A percentile compares a stretch with the other conserved stretches of the same genome.
phyloP scores from a whole-genome alignment of 2,329 filamentous ascomycete species.

The Pseudocercospora eumusae region DNA sequence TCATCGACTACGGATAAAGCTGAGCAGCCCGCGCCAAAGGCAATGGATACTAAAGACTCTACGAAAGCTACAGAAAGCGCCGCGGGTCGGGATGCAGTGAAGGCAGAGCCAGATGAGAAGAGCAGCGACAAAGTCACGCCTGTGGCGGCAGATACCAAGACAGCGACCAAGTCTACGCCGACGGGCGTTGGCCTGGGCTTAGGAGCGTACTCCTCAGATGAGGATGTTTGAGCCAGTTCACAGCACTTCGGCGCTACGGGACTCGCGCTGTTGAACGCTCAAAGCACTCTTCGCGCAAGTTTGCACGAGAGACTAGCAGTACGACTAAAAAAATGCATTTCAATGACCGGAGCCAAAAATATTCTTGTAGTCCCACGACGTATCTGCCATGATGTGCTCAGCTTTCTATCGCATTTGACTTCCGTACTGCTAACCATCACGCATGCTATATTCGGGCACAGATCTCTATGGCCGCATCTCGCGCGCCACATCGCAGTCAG shows the following conservation, averaged over 20 bases:
- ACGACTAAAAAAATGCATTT: background rate
- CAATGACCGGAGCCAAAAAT: background rate
- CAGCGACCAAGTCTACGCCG: slow-evolving; percentile 4
- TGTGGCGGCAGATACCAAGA: slow-evolving; percentile 13
- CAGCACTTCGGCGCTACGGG: background rate
- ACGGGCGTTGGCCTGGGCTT: slow-evolving; percentile 38
- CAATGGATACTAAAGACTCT: background rate
- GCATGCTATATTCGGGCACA: background rate
- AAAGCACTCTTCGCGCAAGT: background rate
- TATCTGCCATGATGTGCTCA: background rate
- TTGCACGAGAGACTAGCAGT: background rate
- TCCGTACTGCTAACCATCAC: background rate
- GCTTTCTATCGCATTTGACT: background rate
- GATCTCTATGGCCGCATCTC: background rate
- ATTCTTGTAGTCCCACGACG: background rate
- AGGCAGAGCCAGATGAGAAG: slow-evolving; percentile 4
- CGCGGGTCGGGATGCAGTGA: background rate
- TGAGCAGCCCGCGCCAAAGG: background rate
- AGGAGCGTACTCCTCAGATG: slow-evolving; percentile 48
- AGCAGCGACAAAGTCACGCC: slow-evolving; percentile 21
- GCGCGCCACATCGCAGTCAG: background rate
- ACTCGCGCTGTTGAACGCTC: background rate
- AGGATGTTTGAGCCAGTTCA: slow-evolving; percentile 40
- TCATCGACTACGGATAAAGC: slow-evolving; percentile 35
- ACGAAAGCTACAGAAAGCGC: background rate